Conservation (phyloP, 805 yeast genomes). For the Jamesozyma spencerorum region DNA sequence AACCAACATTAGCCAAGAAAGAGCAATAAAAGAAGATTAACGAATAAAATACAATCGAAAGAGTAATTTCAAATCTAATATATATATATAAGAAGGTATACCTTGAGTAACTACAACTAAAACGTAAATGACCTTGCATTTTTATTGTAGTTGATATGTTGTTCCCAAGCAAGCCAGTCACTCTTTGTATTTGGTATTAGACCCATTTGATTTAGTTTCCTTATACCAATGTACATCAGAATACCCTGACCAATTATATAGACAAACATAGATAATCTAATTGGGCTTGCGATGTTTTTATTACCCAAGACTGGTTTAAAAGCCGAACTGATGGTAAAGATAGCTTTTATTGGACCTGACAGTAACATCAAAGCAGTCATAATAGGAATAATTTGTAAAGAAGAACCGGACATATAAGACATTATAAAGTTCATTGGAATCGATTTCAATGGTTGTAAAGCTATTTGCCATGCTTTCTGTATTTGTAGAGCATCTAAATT, state of each 20-base stretch:
- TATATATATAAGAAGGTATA: conserved; percentile 1
- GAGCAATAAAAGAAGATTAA: background rate
- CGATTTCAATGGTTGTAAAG: conserved; percentile 69
- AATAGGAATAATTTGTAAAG: conserved; percentile 82
- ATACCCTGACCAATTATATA: conserved; percentile 42
- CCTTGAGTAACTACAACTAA: conserved; percentile 8
- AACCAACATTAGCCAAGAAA: background rate
- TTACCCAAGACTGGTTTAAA: conserved; percentile 42
- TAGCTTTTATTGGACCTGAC: conserved; percentile 66
- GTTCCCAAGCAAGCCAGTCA: conserved; percentile 91
- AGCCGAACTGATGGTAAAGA: conserved; percentile 45
- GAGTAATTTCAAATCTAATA: background rate
- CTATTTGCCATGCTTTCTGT: conserved; percentile 80
- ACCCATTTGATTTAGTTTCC: conserved; percentile 84
- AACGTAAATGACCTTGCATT: conserved; percentile 17
- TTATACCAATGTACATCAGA: conserved; percentile 65
- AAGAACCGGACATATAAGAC: conserved; percentile 89
- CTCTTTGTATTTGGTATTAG: conserved; percentile 76
- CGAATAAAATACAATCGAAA: background rate
- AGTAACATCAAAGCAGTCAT: conserved; percentile 82
- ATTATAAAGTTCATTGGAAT: conserved; percentile 86
- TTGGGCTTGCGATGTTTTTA: conserved; percentile 17
- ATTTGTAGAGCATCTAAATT: conserved; percentile 13
- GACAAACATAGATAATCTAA: conserved; percentile 36
- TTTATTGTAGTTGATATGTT: conserved; percentile 24